Conservation (phyloP, 1,284 basidiomycete species). For the Mycena sp. region DNA sequence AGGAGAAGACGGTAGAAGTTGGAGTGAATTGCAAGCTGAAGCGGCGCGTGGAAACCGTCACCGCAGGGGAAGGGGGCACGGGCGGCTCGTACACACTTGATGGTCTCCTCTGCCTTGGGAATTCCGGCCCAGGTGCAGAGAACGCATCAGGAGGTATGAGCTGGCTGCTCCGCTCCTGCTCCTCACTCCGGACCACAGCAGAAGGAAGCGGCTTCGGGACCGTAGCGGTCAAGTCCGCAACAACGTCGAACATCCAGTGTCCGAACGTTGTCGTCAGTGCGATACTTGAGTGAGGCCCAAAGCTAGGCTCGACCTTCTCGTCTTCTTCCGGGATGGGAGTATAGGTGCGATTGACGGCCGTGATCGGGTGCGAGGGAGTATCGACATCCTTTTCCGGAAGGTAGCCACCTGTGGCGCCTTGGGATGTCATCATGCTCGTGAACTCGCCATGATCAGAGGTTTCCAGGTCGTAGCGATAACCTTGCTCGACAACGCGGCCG, state of each 20-base stretch:
- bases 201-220: conserved; percentile 40
- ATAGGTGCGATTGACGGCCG: conserved; percentile 15
- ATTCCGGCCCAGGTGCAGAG: conserved; percentile 19
- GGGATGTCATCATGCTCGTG: conserved; percentile 54
- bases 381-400: conserved; percentile 51
- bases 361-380: background rate
- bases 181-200: conserved; percentile 36
- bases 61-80: conserved; percentile 33
- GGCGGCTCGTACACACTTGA: conserved; percentile 33
- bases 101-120: conserved; percentile 29
- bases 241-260: conserved; percentile 83
- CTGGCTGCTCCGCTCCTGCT: background rate
- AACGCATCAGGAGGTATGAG: background rate
- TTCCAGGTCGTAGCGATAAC: conserved; percentile 84
- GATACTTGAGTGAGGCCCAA: conserved; percentile 46
- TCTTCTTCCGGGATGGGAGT: conserved; percentile 30
- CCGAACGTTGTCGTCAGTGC: conserved; percentile 50
- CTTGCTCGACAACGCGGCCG: conserved; percentile 88
- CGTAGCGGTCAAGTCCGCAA: conserved; percentile 66
- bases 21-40: conserved; percentile 73
- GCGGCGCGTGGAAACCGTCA: conserved; percentile 45
- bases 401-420: conserved; percentile 60
- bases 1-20: conserved; percentile 54
- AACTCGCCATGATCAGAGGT: conserved; percentile 77
- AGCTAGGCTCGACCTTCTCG: conserved; percentile 31